Evolutionary conservation across 2,329 filamentous ascomycete genomes (phyloP).

Genomic region (Phyllosticta paracitricarpa): DNA sequence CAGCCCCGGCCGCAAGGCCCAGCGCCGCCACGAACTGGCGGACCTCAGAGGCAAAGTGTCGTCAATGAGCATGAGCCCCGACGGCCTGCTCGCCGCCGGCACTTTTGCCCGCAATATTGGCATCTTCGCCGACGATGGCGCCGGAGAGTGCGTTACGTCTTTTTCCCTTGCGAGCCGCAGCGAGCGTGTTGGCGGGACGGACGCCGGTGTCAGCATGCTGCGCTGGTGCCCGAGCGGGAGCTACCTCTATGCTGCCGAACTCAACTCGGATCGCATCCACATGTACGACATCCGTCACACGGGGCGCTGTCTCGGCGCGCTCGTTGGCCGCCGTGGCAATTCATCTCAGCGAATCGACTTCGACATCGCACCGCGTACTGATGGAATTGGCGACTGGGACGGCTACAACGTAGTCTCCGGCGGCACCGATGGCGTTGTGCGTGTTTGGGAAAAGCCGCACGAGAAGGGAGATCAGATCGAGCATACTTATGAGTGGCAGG

Average conservation of each 20-base stretch:
- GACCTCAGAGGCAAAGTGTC: conserved; percentile 38
- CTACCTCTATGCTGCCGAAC: conserved; percentile 50
- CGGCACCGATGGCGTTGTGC: conserved; percentile 45
- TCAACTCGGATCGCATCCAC: conserved; percentile 44
- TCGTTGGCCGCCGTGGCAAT: conserved; percentile 32
- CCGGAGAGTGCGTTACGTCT: conserved; percentile 35
- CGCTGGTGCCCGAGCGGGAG: conserved; percentile 48
- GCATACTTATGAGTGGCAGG: background rate
- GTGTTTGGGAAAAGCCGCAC: conserved; percentile 29
- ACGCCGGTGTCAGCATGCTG: conserved; percentile 43
- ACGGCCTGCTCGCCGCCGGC: conserved; percentile 45
- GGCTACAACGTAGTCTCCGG: conserved; percentile 50
- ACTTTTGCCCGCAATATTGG: conserved; percentile 47
- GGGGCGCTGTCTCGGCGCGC: conserved; percentile 39
- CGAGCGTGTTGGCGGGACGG: conserved; percentile 18
- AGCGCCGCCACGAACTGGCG: conserved; percentile 41
- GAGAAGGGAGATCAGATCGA: background rate
- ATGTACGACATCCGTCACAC: conserved; percentile 52
- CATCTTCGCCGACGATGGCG: conserved; percentile 42
- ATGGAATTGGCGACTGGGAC: conserved; percentile 15
- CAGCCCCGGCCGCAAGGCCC: conserved; percentile 25
- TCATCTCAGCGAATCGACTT: conserved; percentile 49
- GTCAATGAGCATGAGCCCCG: conserved; percentile 33
- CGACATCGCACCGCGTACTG: conserved; percentile 35
- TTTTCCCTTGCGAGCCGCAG: conserved; percentile 15